Evolutionary conservation across 257 asterid genomes (phyloP), one percentile per base, ranked within the genome.

Genomic region (Nicotiana knightiana): DNA sequence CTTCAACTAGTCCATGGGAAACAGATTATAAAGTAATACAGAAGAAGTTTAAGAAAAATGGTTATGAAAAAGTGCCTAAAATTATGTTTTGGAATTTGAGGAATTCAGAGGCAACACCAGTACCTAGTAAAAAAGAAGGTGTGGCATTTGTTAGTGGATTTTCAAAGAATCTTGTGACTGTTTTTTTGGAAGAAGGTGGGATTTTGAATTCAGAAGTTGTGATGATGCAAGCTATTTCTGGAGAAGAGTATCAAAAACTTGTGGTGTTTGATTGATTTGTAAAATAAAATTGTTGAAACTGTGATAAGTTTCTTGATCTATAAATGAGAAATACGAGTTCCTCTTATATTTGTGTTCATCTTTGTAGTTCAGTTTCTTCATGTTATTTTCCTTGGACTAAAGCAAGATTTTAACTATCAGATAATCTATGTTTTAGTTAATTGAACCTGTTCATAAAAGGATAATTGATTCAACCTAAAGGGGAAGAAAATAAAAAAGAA

Each of bases 1-100:
- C 77, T 4, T 65, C 76, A 61, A 3, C 4, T 12, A 73, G 15
- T 15, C 39, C 79, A 48, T 81, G 83, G 83, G 83, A 80, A n/a
- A 81, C 78, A 1, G 83, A 81, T 37, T 18, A 67, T 37, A 28
- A 37, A 35, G 76, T 37, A 4, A 67, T 18, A 67, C 54, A 18
- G 1, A 67, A 4, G 0, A 67, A 37, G 54, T 67, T 67, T 21
- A 37, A 35, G 76, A 4, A 37, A 35, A 67, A 37, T 17, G 76
- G 54, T 18, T 67, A 67, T 67, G 9, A 37, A 28, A 37, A 13
- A 4, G 32, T 67, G 76, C 76, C 76, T 67, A 32, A 35, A 67
- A 67, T 67, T 67, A 54, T 67, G 17, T 67, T 35, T 67, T 67
- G 54, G 76, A 67, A 67, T 67, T 67, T 67, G 54, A 67, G 76